phyloP scores from a whole-genome alignment of 768 basidiomycete species.

The Kondoa subrosea region DNA sequence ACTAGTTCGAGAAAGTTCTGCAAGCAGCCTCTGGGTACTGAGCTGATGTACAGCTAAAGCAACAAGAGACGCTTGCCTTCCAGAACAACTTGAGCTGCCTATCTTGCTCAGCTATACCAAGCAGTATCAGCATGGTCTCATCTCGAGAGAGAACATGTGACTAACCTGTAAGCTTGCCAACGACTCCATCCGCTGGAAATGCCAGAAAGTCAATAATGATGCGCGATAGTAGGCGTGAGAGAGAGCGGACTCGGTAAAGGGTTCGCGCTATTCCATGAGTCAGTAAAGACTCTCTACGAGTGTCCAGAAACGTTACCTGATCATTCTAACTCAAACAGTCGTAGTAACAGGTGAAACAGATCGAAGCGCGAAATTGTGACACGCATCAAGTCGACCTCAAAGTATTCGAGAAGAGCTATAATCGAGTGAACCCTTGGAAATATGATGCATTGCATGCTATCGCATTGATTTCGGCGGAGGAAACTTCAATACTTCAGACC shows the following conservation, averaged over 20 bases:
- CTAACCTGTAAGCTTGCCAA: slow-evolving; percentile 13
- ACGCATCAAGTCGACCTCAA: neutral
- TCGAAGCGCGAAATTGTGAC: neutral
- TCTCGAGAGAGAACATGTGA: slow-evolving; percentile 4
- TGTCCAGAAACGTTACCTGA: too few species aligned
- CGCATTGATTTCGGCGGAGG: slow-evolving; percentile 16
- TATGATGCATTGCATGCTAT: neutral
- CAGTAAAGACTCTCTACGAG: too few species aligned
- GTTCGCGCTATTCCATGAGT: slow-evolving; percentile 8
- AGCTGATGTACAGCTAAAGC: neutral
- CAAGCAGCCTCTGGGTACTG: neutral
- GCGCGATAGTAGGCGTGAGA: neutral
- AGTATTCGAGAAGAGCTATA: neutral
- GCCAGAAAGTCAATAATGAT: neutral
- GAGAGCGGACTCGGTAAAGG: slow-evolving; percentile 8
- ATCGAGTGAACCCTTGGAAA: too few species aligned
- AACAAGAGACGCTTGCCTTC: slow-evolving; percentile 3
- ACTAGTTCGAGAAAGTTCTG: slow-evolving; percentile 16
- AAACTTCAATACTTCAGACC: slow-evolving; percentile 31
- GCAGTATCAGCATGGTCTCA: neutral
- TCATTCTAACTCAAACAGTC: too few species aligned
- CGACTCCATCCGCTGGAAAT: slow-evolving; percentile 12
- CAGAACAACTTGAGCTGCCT: slow-evolving; percentile 9
- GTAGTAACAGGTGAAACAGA: neutral
- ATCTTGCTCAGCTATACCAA: neutral